These are phyloP conservation scores for Begonia peltatifolia DNA, from an alignment of 306 rosid genomes.

Conservation along the genomic window DNA sequence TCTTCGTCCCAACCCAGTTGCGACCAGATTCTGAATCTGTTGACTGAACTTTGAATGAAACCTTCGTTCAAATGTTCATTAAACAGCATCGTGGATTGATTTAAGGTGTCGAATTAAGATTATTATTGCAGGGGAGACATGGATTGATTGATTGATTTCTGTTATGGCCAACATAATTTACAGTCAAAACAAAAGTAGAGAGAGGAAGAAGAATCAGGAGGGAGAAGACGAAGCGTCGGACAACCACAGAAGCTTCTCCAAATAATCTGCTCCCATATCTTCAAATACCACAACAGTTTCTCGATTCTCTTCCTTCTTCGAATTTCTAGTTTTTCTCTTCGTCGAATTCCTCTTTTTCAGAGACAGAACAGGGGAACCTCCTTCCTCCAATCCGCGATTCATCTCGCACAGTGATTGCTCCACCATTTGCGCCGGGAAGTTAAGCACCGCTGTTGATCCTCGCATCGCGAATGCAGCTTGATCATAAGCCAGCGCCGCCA, in stretches of 20 bases:
- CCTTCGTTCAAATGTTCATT: too few species aligned
- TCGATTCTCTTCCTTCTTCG: background rate
- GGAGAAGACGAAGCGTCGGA: background rate
- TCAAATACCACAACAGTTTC: conserved; percentile 22
- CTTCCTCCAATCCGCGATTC: background rate
- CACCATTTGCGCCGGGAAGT: conserved; percentile 2
- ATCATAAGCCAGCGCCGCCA: conserved; percentile 1
- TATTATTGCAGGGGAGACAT: too few species aligned
- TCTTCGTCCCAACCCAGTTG: too few species aligned
- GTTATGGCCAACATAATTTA: too few species aligned
- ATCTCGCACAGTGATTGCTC: background rate
- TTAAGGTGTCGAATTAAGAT: too few species aligned
- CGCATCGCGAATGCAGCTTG: conserved; percentile 2
- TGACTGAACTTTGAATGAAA: too few species aligned
- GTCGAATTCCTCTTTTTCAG: conserved; percentile 5
- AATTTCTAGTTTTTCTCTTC: background rate
- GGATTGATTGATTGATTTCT: too few species aligned
- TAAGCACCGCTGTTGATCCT: background rate
- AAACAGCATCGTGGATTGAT: too few species aligned
- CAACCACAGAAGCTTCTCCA: conserved; percentile 46
- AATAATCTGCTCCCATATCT: conserved; percentile 63
- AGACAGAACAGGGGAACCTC: conserved; percentile 7
- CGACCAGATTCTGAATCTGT: too few species aligned
- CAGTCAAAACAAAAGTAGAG: too few species aligned
- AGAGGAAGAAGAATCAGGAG: too few species aligned